These are phyloP conservation scores for Umbelopsis sp. DNA, from an alignment of 371 early-diverging fungal species.

Conservation along the genomic window DNA sequence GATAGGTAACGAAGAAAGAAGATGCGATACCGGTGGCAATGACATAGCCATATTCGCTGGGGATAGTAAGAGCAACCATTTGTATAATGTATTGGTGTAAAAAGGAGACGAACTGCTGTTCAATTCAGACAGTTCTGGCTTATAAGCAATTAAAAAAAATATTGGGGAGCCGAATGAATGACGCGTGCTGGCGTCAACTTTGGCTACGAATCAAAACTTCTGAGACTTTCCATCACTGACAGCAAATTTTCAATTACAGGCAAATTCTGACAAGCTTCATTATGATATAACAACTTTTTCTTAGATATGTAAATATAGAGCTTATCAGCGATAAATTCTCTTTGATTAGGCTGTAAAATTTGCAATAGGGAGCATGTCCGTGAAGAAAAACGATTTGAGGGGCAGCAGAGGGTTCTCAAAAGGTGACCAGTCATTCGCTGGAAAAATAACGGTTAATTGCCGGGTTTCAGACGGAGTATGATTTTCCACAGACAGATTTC, in stretches of 20 bases:
- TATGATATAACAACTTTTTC: no score
- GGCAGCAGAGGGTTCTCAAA: no score
- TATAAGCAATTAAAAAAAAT: not conserved
- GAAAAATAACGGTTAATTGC: no score
- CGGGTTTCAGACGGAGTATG: no score
- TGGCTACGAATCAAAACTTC: not conserved
- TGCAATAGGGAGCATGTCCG: no score
- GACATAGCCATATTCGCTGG: constrained; percentile 69
- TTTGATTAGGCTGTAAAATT: no score
- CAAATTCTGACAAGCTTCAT: no score
- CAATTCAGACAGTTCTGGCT: not conserved
- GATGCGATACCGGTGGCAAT: constrained; percentile 17
- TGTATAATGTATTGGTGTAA: not conserved
- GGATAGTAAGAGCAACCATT: constrained; percentile 53
- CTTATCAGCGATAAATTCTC: no score
- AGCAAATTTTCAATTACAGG: not conserved
- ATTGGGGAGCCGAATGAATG: not conserved
- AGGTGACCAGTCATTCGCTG: no score
- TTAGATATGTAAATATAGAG: no score
- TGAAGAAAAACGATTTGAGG: no score
- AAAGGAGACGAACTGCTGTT: not conserved
- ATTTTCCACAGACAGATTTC: no score
- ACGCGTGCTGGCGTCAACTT: constrained; percentile 1
- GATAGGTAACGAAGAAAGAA: not conserved
- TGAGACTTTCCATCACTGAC: not conserved